Conservation (phyloP, 163 green algal species). For the Trebouxia gelatinosa region DNA sequence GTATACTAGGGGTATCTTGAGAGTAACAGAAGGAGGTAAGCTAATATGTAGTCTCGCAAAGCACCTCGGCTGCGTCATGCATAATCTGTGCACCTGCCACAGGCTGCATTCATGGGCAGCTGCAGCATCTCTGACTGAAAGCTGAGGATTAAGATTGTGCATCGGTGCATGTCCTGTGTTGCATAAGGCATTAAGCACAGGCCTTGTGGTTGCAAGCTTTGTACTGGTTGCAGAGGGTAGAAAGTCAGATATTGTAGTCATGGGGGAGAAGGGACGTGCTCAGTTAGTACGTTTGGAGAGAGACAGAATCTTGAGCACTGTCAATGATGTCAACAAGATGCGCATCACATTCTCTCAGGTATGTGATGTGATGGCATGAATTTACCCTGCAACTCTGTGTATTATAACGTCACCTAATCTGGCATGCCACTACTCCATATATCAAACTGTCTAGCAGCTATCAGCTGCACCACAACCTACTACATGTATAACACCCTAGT, state of each 20-base stretch:
- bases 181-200: no score
- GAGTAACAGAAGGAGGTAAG: constrained; percentile 30
- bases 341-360: constrained; percentile 85
- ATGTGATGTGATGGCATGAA: neutral
- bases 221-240: constrained; percentile 39
- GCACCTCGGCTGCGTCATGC: neutral
- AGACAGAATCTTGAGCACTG: constrained; percentile 56
- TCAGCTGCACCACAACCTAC: no score
- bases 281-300: constrained; percentile 78
- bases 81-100: neutral
- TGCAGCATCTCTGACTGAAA: neutral
- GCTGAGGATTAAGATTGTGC: neutral
- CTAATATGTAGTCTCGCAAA: neutral
- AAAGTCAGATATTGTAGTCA: constrained; percentile 60
- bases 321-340: constrained; percentile 82
- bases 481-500: no score
- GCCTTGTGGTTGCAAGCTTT: neutral
- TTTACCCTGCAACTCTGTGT: neutral
- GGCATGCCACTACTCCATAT: no score
- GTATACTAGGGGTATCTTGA: constrained; percentile 51
- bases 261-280: constrained; percentile 92
- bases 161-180: neutral
- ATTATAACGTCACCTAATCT: no score
- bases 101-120: neutral
- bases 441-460: no score